Base-by-base conservation (phyloP, 805 yeast genomes). In the Candida nanaspora region DNA sequence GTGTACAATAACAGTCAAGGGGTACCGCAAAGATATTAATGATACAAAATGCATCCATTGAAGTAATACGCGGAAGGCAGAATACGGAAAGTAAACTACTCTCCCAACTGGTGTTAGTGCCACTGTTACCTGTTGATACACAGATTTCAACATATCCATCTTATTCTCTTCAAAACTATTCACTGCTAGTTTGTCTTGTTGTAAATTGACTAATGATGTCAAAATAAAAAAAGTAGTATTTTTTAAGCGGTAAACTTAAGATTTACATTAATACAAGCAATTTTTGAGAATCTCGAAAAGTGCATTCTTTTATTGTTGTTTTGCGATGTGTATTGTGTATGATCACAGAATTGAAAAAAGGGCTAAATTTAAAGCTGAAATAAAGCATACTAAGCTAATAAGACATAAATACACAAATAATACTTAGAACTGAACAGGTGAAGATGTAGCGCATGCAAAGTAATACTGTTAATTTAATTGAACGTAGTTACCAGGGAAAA, bases 401-500 rank as follows among this genome's bases (percentile, higher is more conserved):
- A n/a, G n/a, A n/a, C n/a, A n/a, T n/a, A n/a, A n/a, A n/a, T n/a
- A n/a, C n/a, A 6, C n/a, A 28, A 28, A 7, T 28, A 28, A 28
- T 28, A 28, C n/a, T 28, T 6, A 28, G 18, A 33, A 39, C 25
- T 15, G 21, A 20, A 32, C 18, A 32, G 14, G 14, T 14, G 14
- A 28, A 28, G 14, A 28, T 6, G n/a, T 10, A 28, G 10, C 6
- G 32, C n/a, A n/a, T n/a, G n/a, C n/a, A n/a, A n/a, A n/a, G n/a
- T n/a, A n/a, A n/a, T n/a, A n/a, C n/a, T n/a, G n/a, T 48, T 52
- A 61, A 51, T 78, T 78, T 50, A 86, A 60, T 59, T 84, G 91
- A 22, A 93, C 98, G 55, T 93, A 93, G 58, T 91, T 93, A 9
- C 96, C 98, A 6, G 98, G 98, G 69, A 94, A 93, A 10, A 81